Evolutionary conservation across 208 protist genomes (phyloP), one percentile per base, ranked within the genome.

Genomic region (Leishmania tarentolae): DNA sequence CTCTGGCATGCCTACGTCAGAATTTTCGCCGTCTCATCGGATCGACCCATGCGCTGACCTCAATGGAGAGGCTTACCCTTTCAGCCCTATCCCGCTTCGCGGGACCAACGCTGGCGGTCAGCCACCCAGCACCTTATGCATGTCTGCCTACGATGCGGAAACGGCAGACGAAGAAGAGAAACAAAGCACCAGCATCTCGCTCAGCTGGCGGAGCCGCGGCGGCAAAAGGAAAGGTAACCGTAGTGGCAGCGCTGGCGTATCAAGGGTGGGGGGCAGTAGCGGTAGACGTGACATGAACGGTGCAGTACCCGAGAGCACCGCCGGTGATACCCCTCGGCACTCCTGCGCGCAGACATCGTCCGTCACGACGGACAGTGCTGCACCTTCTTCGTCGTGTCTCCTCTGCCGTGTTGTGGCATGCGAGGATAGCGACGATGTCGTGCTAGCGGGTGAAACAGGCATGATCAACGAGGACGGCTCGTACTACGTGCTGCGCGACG

Each of bases 61-160:
- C 31, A 15, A 44, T 40, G 35, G 31, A 1, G 52, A 61, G 0
- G 28, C 50, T 15, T 35, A 42, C 17, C 40, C 46, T 35, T 13
- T 76, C 15, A 44, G n/a, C 19, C 9, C 1, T 31, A 61, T 13
- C 52, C 40, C 50, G 31, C 35, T 31, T 40, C 50, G 7, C 46
- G 50, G 15, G 0, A 31, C 31, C 1, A 53, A 11, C 3, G 2
- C n/a, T 42, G 72, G 15, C 31, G 46, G 50, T 19, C 72, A 31
- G 31, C 77, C 61, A 17, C 82, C 71, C n/a, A 82, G 73, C 73
- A 81, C 82, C 6, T 13, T 87, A 31, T 83, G 84, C 71, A 81
- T 83, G 46, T 90, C 86, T 46, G 75, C 86, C 56, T 85, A 83
- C 83, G 81, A 73, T 13, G 77, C 77, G 1, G 82, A 85, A 47